These are phyloP conservation scores for Bruguiera gymnorhiza DNA, from an alignment of 345 rosid species.

Conservation along the genomic window DNA sequence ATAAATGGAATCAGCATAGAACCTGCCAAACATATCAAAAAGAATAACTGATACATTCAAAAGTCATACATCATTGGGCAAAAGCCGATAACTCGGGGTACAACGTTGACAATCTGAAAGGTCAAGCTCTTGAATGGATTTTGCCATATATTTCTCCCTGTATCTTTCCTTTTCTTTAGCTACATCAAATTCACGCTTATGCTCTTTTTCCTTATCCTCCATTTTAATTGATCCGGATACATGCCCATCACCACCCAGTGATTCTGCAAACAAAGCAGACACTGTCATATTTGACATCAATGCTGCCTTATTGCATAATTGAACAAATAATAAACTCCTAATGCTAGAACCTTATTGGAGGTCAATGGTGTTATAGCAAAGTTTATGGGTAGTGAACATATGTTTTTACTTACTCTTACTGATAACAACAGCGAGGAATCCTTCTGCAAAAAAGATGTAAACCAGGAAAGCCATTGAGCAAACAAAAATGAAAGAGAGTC, in stretches of 20 bases:
- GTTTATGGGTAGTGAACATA: background rate
- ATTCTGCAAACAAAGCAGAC: constrained; percentile 48
- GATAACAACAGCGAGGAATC: constrained; percentile 87
- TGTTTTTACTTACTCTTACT: constrained; percentile 69
- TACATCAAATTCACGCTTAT: constrained; percentile 59
- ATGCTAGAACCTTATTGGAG: background rate
- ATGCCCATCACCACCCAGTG: constrained; percentile 53
- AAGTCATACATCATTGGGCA: constrained; percentile 74
- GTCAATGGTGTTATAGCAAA: background rate
- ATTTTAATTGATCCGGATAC: constrained; percentile 51
- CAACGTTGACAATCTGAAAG: constrained; percentile 84
- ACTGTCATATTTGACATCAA: constrained; percentile 19
- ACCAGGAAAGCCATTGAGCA: constrained; percentile 30
- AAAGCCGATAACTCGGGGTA: constrained; percentile 93
- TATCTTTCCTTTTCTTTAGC: constrained; percentile 72
- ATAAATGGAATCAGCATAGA: constrained; percentile 11
- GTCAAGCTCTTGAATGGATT: constrained; percentile 96
- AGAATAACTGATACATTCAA: background rate
- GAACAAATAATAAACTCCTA: background rate
- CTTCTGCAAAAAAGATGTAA: constrained; percentile 58
- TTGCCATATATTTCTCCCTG: constrained; percentile 75
- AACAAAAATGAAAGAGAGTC: constrained; percentile 6
- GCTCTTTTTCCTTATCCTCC: constrained; percentile 73
- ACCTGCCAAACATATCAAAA: background rate
- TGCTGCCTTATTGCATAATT: background rate